Evolutionary conservation across 345 rosid species (phyloP), one percentile per base, ranked within the genome.

Genomic region (Rhizophora mangle): DNA sequence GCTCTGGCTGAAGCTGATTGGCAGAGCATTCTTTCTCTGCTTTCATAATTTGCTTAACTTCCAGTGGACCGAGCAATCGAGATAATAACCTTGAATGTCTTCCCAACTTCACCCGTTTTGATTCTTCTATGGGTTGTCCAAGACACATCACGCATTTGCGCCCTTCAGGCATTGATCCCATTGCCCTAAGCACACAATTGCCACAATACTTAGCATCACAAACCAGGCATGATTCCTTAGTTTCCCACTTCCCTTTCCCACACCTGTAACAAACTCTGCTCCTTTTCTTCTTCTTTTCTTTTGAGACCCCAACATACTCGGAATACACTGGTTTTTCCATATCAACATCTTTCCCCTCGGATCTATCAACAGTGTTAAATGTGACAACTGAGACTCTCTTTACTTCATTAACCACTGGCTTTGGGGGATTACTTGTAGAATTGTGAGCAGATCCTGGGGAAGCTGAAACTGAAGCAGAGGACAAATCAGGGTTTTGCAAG

Each of bases 151-250:
- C 97, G 63, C 99, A 96, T 63, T 96, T 96, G 24, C 99, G 89
- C 46, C 99, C 99, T 84, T 96, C 98, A 6, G 98, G 99, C 99
- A 96, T 96, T 2, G 99, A 96, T 34, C 99, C 99, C 99, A 96
- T 96, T 3, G 98, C 98, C 75, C 97, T 81, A 64, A 96, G 96
- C 64, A 92, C 90, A 67, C 98, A 96, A 85, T 80, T 92, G 74
- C 98, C 84, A 74, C 99, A 96, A 69, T 89, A 96, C 82, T 83
- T 90, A 29, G 89, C 87, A 78, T 87, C 96, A 80, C 99, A 96
- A 63, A 96, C 99, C 43, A 90, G 80, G 72, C 99, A 96, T 6
- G 96, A 85, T 68, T 92, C 99, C 74, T 92, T 96, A 30, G 83
- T 71, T 69, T 96, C 99, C 99, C 99, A 96, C 82, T 93, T 96